Conservation (phyloP, 2,329 filamentous ascomycete genomes). For the Daldinia sp. region DNA sequence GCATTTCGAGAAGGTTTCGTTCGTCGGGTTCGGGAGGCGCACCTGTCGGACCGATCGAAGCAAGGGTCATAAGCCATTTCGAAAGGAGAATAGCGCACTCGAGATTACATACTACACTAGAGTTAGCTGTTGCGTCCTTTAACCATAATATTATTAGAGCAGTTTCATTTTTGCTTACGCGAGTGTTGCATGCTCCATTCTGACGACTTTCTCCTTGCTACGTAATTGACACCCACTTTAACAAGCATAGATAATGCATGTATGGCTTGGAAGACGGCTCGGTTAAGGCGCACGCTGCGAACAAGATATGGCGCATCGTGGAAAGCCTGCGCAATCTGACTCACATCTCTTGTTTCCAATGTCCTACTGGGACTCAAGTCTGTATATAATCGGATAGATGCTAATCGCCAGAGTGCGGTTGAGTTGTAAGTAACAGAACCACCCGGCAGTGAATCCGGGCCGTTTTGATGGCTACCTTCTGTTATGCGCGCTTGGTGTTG, state of each 20-base stretch:
- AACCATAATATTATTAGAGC: constrained; percentile 7
- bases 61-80: constrained; percentile 67
- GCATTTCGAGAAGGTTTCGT: constrained; percentile 62
- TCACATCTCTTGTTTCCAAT: constrained; percentile 71
- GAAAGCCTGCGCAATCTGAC: constrained; percentile 68
- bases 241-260: constrained; percentile 74
- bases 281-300: constrained; percentile 66
- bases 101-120: constrained; percentile 62
- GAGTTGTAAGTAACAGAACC: constrained; percentile 73
- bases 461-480: constrained; percentile 56
- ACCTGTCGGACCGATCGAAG: constrained; percentile 60
- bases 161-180: constrained; percentile 54
- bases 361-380: constrained; percentile 69
- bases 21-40: constrained; percentile 61
- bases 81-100: constrained; percentile 68
- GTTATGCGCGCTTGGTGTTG: constrained; percentile 61
- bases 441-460: constrained; percentile 60
- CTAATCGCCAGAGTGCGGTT: constrained; percentile 66
- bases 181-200: constrained; percentile 72
- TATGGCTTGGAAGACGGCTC: constrained; percentile 72
- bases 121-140: constrained; percentile 18
- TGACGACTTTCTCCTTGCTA: constrained; percentile 66
- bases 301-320: constrained; percentile 65
- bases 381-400: constrained; percentile 71
- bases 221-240: constrained; percentile 69